Base-by-base conservation (phyloP, 2,329 filamentous ascomycete genomes). In the Alternaria viburni region DNA sequence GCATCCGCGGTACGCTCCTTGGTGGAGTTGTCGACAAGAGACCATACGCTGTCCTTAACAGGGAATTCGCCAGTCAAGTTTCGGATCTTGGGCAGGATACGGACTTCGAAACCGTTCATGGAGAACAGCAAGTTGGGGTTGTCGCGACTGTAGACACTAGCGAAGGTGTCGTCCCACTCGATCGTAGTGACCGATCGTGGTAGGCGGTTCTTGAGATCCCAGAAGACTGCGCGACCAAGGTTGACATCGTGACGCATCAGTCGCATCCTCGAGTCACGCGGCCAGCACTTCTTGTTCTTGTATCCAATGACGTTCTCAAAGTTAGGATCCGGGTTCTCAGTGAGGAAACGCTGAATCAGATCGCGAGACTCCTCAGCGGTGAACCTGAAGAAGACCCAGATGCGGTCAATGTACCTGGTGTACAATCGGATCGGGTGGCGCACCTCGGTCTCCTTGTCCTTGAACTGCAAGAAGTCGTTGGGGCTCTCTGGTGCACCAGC, bases 201-300 rank as follows among this genome's bases (percentile, higher is more conserved):
- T 59, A 99, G 85, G 44, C 96, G 90, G 80, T 99, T 99, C 87
- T 99, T 98, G 79, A 99, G 82, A 77, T 99, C 95, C 96, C 96
- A 99, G 84, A 99, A 99, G 2, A 97, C 96, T 62, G 96, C 96
- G 64, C 96, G 91, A 45, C 96, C 96, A 45, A 99, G 89, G 73
- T 99, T 98, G 70, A 99, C 96, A 81, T 99, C 96, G 80, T 99
- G 96, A 67, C 96, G 90, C 96, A 99, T 99, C 73, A 99, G 83
- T 49, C 96, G 91, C 96, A 99, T 99, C 54, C 96, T 89, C 23
- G 94, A 97, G 79, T 99, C 96, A 73, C 96, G 89, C 45, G 96
- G 96, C 96, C 96, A 99, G 82, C 96, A 99, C 80, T 98, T 99
- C 86, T 99, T 99, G 82, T 97, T 99, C 84, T 93, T 94, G 81